phyloP scores from a whole-genome alignment of 192 early-diverging fungal species.

The Pecoramyces ruminantium region DNA sequence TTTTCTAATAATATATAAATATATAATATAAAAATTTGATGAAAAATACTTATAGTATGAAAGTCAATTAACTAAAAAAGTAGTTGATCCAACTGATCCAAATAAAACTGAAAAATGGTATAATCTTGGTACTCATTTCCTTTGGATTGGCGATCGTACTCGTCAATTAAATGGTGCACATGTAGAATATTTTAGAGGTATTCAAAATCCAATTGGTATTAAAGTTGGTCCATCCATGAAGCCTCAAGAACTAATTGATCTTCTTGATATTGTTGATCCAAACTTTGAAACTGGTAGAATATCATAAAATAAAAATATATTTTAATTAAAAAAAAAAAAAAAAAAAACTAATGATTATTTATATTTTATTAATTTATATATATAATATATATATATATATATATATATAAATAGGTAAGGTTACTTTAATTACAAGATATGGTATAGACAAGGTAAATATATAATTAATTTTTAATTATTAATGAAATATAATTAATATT shows the following conservation, averaged over 20 bases:
- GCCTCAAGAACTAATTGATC: slow-evolving; percentile 61
- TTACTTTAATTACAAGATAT: slow-evolving; percentile 91
- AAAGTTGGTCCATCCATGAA: slow-evolving; percentile 89
- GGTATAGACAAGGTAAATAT: slow-evolving; percentile 45
- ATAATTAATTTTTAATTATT: too few relatives aligned
- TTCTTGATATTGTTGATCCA: slow-evolving; percentile 79
- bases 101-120: slow-evolving; percentile 26
- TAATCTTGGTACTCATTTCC: slow-evolving; percentile 88
- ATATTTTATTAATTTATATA: too few relatives aligned
- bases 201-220: slow-evolving; percentile 90
- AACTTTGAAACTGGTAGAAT: slow-evolving; percentile 41
- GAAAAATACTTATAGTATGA: background rate
- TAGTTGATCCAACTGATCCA: background rate
- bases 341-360: too few relatives aligned
- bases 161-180: slow-evolving; percentile 87
- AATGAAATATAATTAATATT: too few relatives aligned
- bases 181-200: slow-evolving; percentile 94
- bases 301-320: too few relatives aligned
- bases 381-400: too few relatives aligned
- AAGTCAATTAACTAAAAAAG: background rate
- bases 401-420: slow-evolving; percentile 29
- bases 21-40: too few relatives aligned
- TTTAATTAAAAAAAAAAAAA: too few relatives aligned
- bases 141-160: slow-evolving; percentile 98
- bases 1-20: too few relatives aligned